Base-by-base conservation (phyloP, 78 protist species). In the Tieghemostelium lacteum region DNA sequence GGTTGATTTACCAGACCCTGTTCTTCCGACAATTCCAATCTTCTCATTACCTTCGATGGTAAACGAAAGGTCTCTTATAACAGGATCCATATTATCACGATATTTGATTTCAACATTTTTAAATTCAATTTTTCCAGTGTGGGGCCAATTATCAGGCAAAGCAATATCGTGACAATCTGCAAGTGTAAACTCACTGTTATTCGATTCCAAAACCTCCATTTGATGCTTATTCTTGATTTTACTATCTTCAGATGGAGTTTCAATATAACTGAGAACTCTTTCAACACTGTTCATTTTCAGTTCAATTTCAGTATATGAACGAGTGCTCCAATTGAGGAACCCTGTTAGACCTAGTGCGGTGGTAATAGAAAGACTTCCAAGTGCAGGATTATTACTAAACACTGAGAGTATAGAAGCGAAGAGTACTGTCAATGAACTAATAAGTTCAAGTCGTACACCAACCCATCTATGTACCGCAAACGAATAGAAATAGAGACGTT, bases 11-110 rank as follows among this genome's bases (percentile, higher is more conserved):
- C 97, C 97, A 2, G 97, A 88, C n/a, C 96, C 97, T 2, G 98
- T 96, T 17, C 98, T 66, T 33, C 98, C 98, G 26, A 94, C 88
- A 17, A 96, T 66, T 28, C 98, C 98, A 54, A 97, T 33, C 73
- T 93, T 55, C 17, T 55, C 61, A 19, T 55, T 55, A 19, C 29
- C 29, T 19, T 55, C 17, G 3, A 55, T 55, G 3, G 10, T 19
- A 20, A 55, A 55, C 3, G 61, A 55, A 19, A 93, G 26, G 12
- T 89, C 96, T 1, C 42, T 0, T 37, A 97, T 85, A 19, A 94
- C 37, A n/a, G 88, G 74, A 10, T 75, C 76, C 40, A 69, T 39
- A 2, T n/a, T 92, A 0, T 55, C 73, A 2, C 98, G 86, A 77
- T 98, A 96, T 22, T 77, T 28, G 55, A 96, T 1, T 52, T 63